phyloP scores from a whole-genome alignment of 108 stramenopile genomes.

The Conticribra guillardii region DNA sequence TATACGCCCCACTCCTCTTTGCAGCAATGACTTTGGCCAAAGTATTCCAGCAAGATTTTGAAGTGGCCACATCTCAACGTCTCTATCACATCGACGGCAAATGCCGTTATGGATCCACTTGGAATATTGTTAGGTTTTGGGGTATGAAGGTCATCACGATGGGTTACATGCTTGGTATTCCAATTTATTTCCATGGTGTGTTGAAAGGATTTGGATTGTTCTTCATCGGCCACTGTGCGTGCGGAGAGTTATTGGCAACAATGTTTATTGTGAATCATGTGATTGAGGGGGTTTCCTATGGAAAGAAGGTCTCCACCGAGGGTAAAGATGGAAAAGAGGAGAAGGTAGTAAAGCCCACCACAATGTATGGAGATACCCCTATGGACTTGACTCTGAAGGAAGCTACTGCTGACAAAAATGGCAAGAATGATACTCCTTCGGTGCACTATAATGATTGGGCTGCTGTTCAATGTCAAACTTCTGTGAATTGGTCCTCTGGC shows the following conservation, averaged over 20 bases:
- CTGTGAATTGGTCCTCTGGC: slow-evolving; percentile 72
- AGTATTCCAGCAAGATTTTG: slow-evolving; percentile 66
- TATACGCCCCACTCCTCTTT: slow-evolving; percentile 64
- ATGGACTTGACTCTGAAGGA: slow-evolving; percentile 55
- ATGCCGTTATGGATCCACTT: slow-evolving; percentile 57
- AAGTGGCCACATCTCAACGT: slow-evolving; percentile 40
- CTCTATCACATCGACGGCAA: slow-evolving; percentile 69
- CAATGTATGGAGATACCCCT: slow-evolving; percentile 50
- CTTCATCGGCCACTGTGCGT: slow-evolving; percentile 54
- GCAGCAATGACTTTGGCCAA: slow-evolving; percentile 65
- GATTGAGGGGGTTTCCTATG: slow-evolving; percentile 65
- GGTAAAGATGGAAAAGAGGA: slow-evolving; percentile 1
- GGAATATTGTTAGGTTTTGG: slow-evolving; percentile 61
- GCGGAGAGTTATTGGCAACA: slow-evolving; percentile 65
- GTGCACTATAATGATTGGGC: slow-evolving; percentile 77
- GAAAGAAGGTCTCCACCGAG: slow-evolving; percentile 29
- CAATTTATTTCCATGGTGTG: slow-evolving; percentile 58
- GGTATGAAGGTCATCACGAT: slow-evolving; percentile 56
- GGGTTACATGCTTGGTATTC: slow-evolving; percentile 63
- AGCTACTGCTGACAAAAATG: slow-evolving; percentile 40
- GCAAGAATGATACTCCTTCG: slow-evolving; percentile 23
- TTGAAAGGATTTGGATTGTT: slow-evolving; percentile 46
- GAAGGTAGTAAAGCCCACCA: slow-evolving; percentile 35
- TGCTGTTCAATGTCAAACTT: slow-evolving; percentile 80
- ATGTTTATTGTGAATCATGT: slow-evolving; percentile 79